A percentile compares a stretch with the other conserved stretches of the same genome.
phyloP scores from a whole-genome alignment of 805 yeast genomes.

The Huiozyma naganishii region DNA sequence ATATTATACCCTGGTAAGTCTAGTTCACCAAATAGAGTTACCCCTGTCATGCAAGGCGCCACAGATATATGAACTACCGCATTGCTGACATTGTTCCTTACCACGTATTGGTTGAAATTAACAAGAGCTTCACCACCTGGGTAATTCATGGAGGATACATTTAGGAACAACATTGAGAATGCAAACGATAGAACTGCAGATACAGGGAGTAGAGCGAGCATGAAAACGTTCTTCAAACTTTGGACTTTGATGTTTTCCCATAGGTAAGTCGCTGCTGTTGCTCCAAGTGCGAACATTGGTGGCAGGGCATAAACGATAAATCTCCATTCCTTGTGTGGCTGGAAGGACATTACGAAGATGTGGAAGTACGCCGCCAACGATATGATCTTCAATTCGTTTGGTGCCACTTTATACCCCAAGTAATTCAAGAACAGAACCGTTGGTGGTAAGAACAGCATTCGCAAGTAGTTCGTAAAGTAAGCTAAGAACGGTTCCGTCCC shows the following conservation, averaged over 20 bases:
- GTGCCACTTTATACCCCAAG: constrained; percentile 31
- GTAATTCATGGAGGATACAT: constrained; percentile 63
- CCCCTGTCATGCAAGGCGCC: constrained; percentile 81
- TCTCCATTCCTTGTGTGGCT: constrained; percentile 93
- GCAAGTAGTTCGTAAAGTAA: constrained; percentile 43
- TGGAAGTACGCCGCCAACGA: constrained; percentile 43
- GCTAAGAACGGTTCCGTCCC: constrained; percentile 68
- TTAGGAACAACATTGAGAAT: constrained; percentile 42
- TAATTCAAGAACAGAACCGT: constrained; percentile 32
- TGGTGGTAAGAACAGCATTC: constrained; percentile 37
- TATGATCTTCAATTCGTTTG: constrained; percentile 34
- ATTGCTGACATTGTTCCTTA: constrained; percentile 17
- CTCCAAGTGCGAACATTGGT: constrained; percentile 49
- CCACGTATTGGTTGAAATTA: constrained; percentile 37
- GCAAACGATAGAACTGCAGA: constrained; percentile 29
- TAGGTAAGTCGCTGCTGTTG: constrained; percentile 42
- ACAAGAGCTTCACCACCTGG: constrained; percentile 78
- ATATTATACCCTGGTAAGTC: constrained; percentile 27
- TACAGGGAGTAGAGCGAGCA: constrained; percentile 24
- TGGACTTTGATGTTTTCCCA: constrained; percentile 26
- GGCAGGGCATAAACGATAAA: constrained; percentile 74
- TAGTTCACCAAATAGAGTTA: constrained; percentile 61
- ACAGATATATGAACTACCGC: constrained; percentile 61
- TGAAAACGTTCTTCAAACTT: constrained; percentile 14
- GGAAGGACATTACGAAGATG: constrained; percentile 58